Evolutionary conservation across 1,139 yeast genomes (phyloP).

Genomic region (Sugiyamaella grinbergsii): DNA sequence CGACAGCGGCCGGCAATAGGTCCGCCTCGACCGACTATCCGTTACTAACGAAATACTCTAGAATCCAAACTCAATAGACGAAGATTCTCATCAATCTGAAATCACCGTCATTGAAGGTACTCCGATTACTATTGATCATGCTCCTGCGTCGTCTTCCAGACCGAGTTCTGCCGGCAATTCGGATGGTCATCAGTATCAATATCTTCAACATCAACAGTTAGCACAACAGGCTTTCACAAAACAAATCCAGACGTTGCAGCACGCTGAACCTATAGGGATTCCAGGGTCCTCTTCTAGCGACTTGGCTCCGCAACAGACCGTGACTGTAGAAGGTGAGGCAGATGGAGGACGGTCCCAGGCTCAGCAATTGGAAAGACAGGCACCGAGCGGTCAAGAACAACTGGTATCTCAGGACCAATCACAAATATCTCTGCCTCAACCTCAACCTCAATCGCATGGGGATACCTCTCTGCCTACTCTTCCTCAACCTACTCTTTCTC

Average conservation of each 20-base stretch:
- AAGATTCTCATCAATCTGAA: slow-evolving; percentile 18
- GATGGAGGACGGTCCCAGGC: slow-evolving; percentile 4
- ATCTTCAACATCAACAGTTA: slow-evolving; percentile 31
- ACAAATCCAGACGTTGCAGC: slow-evolving; percentile 24
- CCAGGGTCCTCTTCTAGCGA: slow-evolving; percentile 19
- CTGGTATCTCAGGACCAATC: slow-evolving; percentile 1
- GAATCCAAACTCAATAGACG: slow-evolving; percentile 16
- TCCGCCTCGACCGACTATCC: background rate
- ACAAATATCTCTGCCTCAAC: background rate
- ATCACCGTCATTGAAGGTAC: slow-evolving; percentile 24
- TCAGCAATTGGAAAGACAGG: background rate
- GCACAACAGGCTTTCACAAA: slow-evolving; percentile 29
- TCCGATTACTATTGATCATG: slow-evolving; percentile 11
- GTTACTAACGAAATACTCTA: background rate
- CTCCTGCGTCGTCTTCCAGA: slow-evolving; percentile 13
- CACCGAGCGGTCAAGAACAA: background rate
- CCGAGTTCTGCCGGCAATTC: slow-evolving; percentile 11
- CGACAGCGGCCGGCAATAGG: background rate
- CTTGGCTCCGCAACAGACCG: slow-evolving; percentile 5
- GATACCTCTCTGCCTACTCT: slow-evolving; percentile 13
- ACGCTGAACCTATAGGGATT: slow-evolving; percentile 31
- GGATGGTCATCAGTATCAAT: slow-evolving; percentile 28
- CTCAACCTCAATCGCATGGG: slow-evolving; percentile 19
- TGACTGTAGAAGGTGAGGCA: background rate
- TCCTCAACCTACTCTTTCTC: background rate